Evolutionary conservation across 768 basidiomycete species (phyloP), one percentile per base, ranked within the genome.

Genomic region (Tephrocybe sp.): DNA sequence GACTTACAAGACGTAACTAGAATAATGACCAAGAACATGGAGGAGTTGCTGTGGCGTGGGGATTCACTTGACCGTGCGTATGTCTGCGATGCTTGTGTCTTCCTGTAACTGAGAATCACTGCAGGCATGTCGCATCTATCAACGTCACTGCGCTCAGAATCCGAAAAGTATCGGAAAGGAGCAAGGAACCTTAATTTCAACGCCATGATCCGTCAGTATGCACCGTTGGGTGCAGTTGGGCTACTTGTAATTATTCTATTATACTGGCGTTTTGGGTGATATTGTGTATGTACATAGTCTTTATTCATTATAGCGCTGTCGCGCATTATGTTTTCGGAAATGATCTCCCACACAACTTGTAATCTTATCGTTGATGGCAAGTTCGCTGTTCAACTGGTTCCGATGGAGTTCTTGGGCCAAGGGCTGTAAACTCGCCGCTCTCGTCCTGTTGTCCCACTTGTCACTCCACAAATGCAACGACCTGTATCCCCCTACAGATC

Each of bases 21-120:
- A 57, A 98, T 99, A 69, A 98, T 99, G 97, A 98, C 97, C 8
- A 98, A 99, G 76, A 98, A 99, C 64, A 99, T 99, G 96, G 97
- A 99, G 70, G 97, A 99, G 69, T 73, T 99, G 45, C 71, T 99
- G 43, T 98, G 96, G 97, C 78, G 97, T 66, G 97, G 97, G 22
- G 97, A 99, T 67, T 96, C 92, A 26, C 77, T 99, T 52, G 97
- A 99, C 68, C 79, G 97, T 96, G 63, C 60, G 89, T 73, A 40
- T 35, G 33, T 35, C 10, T 14, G 12, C 19, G 19, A 10, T 13
- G 26, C 44, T 22, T 17, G 26, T 41, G 49, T 39, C 5, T 14
- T 48, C 17, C 33, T 23, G 32, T 13, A 32, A 39, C 39, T 8
- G 14, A 8, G 16, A 5, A 51, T 44, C 20, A 42, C 32, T 52